Evolutionary conservation across 768 basidiomycete species (phyloP).

Genomic region (Boletus huronensis): DNA sequence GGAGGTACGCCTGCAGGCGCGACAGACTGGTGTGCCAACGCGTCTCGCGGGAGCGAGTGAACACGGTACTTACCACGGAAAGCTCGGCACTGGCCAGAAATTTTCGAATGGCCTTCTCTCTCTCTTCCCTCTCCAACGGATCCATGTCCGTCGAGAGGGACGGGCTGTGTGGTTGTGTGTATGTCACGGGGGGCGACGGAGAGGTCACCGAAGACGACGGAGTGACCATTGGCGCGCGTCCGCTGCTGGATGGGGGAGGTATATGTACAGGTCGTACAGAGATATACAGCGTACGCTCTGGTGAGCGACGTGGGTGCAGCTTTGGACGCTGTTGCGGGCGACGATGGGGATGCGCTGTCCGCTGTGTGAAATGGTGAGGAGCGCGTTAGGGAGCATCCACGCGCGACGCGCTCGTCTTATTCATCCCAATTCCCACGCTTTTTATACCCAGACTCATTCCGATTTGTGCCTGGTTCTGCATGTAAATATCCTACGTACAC

Average conservation of each 20-base stretch:
- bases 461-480: conserved; percentile 18
- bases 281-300: conserved; percentile 14
- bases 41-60: conserved; percentile 39
- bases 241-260: neutral
- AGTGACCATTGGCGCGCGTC: conserved; percentile 60
- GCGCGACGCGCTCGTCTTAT: conserved; percentile 38
- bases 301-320: conserved; percentile 3
- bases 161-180: conserved; percentile 45
- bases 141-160: conserved; percentile 41
- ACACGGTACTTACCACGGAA: conserved; percentile 62
- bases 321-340: conserved; percentile 32
- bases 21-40: conserved; percentile 37
- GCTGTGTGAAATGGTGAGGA: conserved; percentile 37
- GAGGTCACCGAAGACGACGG: conserved; percentile 81
- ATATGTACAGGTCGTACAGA: conserved; percentile 17
- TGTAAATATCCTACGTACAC: conserved; percentile 14
- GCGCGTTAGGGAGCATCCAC: conserved; percentile 37
- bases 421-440: conserved; percentile 35
- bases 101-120: conserved; percentile 68
- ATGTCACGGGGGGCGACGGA: conserved; percentile 71
- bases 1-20: conserved; percentile 17
- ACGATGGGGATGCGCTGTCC: conserved; percentile 33
- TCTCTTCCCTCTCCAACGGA: conserved; percentile 50
- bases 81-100: conserved; percentile 77
- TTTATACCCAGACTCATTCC: conserved; percentile 25